phyloP scores from a whole-genome alignment of 257 asterid genomes.

The Ehretia macrophylla region DNA sequence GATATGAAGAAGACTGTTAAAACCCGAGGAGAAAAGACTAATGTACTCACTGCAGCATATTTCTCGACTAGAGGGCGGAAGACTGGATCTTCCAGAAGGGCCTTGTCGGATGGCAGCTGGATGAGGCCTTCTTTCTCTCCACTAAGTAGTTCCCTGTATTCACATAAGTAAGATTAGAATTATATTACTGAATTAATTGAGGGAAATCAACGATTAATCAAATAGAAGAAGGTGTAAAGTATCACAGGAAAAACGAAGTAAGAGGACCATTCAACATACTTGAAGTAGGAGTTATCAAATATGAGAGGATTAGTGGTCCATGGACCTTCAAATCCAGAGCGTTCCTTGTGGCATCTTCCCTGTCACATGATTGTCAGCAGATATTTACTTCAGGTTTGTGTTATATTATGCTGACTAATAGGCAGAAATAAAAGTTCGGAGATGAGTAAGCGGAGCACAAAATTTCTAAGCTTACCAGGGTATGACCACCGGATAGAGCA shows the following conservation, averaged over 20 bases:
- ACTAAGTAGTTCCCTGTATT: slow-evolving; percentile 53
- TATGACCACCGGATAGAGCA: slow-evolving; percentile 85
- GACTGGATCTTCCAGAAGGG: slow-evolving; percentile 52
- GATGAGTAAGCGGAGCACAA: background rate
- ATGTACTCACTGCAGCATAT: slow-evolving; percentile 61
- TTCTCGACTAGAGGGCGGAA: slow-evolving; percentile 52
- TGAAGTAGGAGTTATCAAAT: slow-evolving; percentile 41
- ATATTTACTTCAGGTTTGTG: background rate
- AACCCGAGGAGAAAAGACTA: background rate
- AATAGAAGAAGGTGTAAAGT: background rate
- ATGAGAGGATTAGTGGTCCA: slow-evolving; percentile 55
- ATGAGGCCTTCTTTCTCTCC: slow-evolving; percentile 61
- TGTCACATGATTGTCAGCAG: background rate
- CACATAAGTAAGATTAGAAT: background rate
- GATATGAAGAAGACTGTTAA: background rate
- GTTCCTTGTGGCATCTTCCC: slow-evolving; percentile 23
- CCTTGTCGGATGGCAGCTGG: slow-evolving; percentile 71
- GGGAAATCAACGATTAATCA: background rate
- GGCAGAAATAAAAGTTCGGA: background rate
- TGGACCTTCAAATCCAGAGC: slow-evolving; percentile 52
- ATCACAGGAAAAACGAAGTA: background rate
- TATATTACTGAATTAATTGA: no score
- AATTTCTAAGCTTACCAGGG: slow-evolving; percentile 40
- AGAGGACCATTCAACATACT: no score
- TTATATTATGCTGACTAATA: no score